Evolutionary conservation across 1,284 basidiomycete species (phyloP).

Genomic region (Apiotrichum akiyoshidainum): DNA sequence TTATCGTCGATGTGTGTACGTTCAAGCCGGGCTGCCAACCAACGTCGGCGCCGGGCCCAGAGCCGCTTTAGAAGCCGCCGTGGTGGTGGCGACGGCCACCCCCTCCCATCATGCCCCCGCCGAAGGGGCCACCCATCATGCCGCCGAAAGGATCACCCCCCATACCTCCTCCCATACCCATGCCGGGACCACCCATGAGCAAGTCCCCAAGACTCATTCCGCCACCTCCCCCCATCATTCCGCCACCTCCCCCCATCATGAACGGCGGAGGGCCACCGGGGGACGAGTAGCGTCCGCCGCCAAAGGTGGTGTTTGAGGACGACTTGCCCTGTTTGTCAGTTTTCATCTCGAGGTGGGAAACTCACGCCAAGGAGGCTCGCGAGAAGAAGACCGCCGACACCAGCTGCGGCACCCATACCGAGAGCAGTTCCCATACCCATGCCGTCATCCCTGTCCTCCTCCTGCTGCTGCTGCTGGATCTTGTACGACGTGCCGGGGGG

Average conservation of each 20-base stretch:
- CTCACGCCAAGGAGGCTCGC: background rate
- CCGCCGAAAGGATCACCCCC: background rate
- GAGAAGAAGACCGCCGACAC: constrained; percentile 4
- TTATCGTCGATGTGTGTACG: too few species aligned
- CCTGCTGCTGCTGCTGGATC: background rate
- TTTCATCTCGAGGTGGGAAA: background rate
- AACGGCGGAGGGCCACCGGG: background rate
- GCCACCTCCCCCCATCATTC: background rate
- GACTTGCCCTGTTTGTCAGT: constrained; percentile 5
- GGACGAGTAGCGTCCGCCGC: constrained; percentile 5
- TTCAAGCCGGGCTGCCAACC: too few species aligned
- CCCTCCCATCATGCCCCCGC: constrained; percentile 1
- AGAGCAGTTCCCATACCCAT: background rate
- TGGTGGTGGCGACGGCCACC: background rate
- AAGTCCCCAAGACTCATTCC: too few species aligned
- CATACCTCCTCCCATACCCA: background rate
- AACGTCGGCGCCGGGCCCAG: too few species aligned
- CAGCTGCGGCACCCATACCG: background rate
- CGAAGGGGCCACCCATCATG: background rate
- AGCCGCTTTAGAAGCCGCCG: background rate
- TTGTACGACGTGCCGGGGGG: background rate
- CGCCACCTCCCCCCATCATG: constrained; percentile 1
- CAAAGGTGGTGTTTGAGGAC: background rate
- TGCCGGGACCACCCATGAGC: background rate
- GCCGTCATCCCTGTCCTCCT: background rate